phyloP scores from a whole-genome alignment of 306 rosid genomes.

The Trifolium subterraneum region DNA sequence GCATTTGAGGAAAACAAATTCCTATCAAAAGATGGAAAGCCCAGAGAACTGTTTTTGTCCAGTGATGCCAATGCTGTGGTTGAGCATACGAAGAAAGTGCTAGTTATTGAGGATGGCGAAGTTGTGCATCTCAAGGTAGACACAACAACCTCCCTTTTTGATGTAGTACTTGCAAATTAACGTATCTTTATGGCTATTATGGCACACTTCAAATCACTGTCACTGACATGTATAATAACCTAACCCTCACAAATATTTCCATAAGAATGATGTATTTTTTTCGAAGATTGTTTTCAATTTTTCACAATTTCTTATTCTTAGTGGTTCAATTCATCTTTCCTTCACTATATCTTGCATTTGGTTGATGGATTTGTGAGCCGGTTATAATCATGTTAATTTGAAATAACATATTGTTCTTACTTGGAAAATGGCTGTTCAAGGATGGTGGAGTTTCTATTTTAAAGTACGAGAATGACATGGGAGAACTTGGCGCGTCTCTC shows the following conservation, averaged over 20 bases:
- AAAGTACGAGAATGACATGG: slow-evolving; percentile 77
- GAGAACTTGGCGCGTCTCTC: slow-evolving; percentile 61
- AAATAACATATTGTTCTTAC: slow-evolving; percentile 8
- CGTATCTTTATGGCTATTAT: slow-evolving; percentile 13
- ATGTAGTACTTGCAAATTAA: slow-evolving; percentile 14
- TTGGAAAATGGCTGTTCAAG: slow-evolving; percentile 55
- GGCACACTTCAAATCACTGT: slow-evolving; percentile 12
- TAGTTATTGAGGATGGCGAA: slow-evolving; percentile 97
- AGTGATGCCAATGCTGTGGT: slow-evolving; percentile 96
- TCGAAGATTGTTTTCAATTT: slow-evolving; percentile 16
- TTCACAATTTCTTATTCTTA: slow-evolving; percentile 24
- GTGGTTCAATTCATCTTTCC: slow-evolving; percentile 18
- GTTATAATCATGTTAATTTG: slow-evolving; percentile 30
- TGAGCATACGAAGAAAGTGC: slow-evolving; percentile 92
- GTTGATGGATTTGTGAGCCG: slow-evolving; percentile 21
- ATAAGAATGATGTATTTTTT: not conserved
- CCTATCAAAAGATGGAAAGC: slow-evolving; percentile 73
- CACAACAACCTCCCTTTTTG: slow-evolving; percentile 16
- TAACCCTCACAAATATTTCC: slow-evolving; percentile 31
- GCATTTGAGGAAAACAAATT: slow-evolving; percentile 82
- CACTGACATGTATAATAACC: slow-evolving; percentile 22
- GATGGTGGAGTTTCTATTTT: slow-evolving; percentile 87
- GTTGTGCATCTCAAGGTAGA: slow-evolving; percentile 94
- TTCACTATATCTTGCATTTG: slow-evolving; percentile 18
- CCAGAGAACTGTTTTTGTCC: slow-evolving; percentile 91